Base-by-base conservation (phyloP, 257 asterid species). In the Penstemon davidsonii region DNA sequence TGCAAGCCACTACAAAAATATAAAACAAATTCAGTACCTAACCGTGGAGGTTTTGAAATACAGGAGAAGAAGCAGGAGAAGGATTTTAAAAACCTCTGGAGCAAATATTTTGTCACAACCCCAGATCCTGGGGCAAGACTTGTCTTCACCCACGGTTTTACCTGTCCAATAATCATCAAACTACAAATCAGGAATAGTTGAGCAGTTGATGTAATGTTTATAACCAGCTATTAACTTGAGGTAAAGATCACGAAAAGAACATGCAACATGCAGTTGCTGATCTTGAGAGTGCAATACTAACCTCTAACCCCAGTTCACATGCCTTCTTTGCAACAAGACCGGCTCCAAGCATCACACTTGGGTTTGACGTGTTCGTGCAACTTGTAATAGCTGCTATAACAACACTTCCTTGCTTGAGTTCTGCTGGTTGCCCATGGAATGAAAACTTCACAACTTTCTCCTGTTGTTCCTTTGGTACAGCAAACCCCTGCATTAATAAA, bases 61-160 rank as follows among this genome's bases (percentile, higher is more conserved):
- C 38, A 19, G 50, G 45, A 18, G 41, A 59, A 43, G 49, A 62
- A 25, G 33, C 33, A 25, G 2, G 11, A 55, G 5, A 50, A 40
- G 8, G 44, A 66, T 62, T 15, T 53, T 50, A 7, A 73, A 49
- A 79, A 92, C 98, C 98, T 92, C 80, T 82, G 81, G 55, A 76
- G 82, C 84, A 92, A 81, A 76, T 92, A 92, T 67, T 92, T 86
- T 19, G 98, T 92, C 11, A 92, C 97, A 18, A 85, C 98, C 60
- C 97, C 98, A 49, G 97, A 92, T 38, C 97, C 98, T n/a, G 98
- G 98, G 47, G 91, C 98, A 76, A 92, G 91, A 80, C 98, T 92
- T 51, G 98, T 92, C 75, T 92, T 90, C 15, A 92, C 80, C 98
- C 98, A 92, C 43, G 97, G 97, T 80, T 92, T 92, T 46, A 92